Percentiles rank a stretch among this genome's conserved stretches.
phyloP scores from a whole-genome alignment of 495 filamentous ascomycete genomes.

The Immersiella caudata region DNA sequence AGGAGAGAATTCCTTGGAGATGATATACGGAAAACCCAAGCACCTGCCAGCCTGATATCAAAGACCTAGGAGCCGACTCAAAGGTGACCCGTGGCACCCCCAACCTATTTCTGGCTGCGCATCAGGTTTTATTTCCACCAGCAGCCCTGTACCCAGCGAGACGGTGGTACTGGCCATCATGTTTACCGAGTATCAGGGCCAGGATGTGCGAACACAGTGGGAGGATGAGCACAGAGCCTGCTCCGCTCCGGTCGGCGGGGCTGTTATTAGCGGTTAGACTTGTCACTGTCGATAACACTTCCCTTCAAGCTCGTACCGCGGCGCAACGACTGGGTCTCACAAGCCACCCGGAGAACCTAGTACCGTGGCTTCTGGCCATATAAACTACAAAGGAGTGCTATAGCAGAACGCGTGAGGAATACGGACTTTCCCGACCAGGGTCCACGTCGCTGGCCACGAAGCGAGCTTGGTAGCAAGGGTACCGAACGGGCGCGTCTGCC shows the following conservation, averaged over 20 bases:
- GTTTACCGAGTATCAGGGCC: conserved; percentile 13
- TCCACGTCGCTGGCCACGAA: conserved; percentile 3
- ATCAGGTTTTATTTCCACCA: neutral
- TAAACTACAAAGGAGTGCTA: neutral
- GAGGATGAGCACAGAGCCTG: conserved; percentile 3
- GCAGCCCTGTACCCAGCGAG: conserved; percentile 1
- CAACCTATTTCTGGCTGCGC: neutral
- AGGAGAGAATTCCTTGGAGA: neutral
- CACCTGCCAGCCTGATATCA: neutral
- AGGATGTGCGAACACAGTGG: conserved; percentile 2
- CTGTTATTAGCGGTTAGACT: too few relatives aligned
- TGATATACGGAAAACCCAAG: neutral
- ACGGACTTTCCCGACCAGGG: neutral
- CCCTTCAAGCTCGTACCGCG: neutral
- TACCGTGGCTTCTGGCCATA: neutral
- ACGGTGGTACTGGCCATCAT: conserved; percentile 6
- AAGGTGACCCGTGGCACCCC: neutral
- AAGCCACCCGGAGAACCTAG: neutral
- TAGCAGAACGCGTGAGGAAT: neutral
- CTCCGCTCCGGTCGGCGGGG: neutral
- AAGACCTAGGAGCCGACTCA: neutral
- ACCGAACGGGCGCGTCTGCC: neutral
- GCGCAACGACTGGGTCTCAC: neutral
- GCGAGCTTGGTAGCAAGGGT: conserved; percentile 6
- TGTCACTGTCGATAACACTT: neutral